phyloP scores from a whole-genome alignment of 2,329 filamentous ascomycete species.

The Scytalidium lignicola region DNA sequence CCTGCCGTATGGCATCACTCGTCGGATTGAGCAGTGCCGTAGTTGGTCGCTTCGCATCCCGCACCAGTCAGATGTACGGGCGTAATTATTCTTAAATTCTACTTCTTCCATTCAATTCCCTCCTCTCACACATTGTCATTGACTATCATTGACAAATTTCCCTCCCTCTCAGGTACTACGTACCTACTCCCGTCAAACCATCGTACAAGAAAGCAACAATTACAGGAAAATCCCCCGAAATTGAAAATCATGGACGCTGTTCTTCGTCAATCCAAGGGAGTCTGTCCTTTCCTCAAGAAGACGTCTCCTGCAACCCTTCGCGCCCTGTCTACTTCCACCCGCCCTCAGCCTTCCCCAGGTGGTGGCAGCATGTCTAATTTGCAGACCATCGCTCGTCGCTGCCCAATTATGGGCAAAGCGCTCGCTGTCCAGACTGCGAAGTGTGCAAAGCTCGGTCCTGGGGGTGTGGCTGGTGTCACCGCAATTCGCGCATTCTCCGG shows the following conservation, averaged over 20 bases:
- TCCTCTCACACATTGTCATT: neutral
- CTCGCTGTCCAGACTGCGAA: slow-evolving; percentile 76
- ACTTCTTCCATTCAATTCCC: neutral
- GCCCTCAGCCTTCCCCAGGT: slow-evolving; percentile 60
- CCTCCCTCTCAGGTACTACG: neutral
- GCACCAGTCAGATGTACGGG: neutral
- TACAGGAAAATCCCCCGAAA: neutral
- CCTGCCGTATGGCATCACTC: too few species aligned
- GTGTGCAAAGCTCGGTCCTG: slow-evolving; percentile 37
- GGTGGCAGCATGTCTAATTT: slow-evolving; percentile 96
- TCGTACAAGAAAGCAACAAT: neutral
- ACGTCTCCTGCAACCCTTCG: slow-evolving; percentile 88
- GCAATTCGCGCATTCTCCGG: slow-evolving; percentile 47
- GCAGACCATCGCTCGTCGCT: slow-evolving; percentile 88
- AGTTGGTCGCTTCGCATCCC: neutral
- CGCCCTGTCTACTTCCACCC: slow-evolving; percentile 70
- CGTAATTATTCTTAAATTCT: neutral
- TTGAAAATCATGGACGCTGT: slow-evolving; percentile 73
- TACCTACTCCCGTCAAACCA: neutral
- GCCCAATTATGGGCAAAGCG: slow-evolving; percentile 98
- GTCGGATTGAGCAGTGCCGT: too few species aligned
- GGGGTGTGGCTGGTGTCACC: slow-evolving; percentile 38
- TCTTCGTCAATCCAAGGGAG: slow-evolving; percentile 88
- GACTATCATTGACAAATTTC: neutral
- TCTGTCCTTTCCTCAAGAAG: slow-evolving; percentile 97